Evolutionary conservation across 352 stramenopile genomes (phyloP), one percentile per base, ranked within the genome.

Genomic region (Blastocystis sp.): DNA sequence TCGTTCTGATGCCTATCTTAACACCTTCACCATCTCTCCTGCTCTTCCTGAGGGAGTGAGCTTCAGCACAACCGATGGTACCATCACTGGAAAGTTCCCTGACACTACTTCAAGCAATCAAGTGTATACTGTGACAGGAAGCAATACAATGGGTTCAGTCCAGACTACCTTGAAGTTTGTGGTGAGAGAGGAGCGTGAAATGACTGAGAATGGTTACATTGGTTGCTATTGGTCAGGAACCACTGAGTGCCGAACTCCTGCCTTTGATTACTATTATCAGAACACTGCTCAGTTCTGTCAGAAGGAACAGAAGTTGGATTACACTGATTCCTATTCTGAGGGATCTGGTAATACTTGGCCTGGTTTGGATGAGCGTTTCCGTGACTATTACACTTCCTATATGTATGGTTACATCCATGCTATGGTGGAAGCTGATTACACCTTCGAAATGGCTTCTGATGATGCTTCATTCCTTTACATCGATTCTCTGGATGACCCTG

Each of bases 301-400:
- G 62, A 68, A 19, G 4, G 77, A 88, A 33, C 68, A 35, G 35
- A 76, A 88, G 58, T n/a, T 88, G 1, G 30, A 81, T 40, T 88
- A 54, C 40, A 35, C 53, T 19, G 77, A 88, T 88, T 30, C 58
- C 37, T 88, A 88, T 53, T n/a, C 11, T 42, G 58, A 73, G 58
- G 58, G 58, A 69, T 22, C 22, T 24, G 77, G 77, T 78, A 73
- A 88, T 27, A 76, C 77, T n/a, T 88, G 77, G 77, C 77, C 77
- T 69, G 77, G 77, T 88, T 42, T 88, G 58, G 77, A 88, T 44
- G 77, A 88, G 69, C 69, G 69, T 81, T 81, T 81, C 69, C 69
- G 69, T 81, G 77, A 88, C 44, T 88, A 77, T 53, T 88, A 77
- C 58, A 88, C 58, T 51, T 73, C 77, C 1, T 73, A 77, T 40